Base-by-base conservation (phyloP, 2,329 filamentous ascomycete genomes). In the Pseudophaeomoniella oleicola region DNA sequence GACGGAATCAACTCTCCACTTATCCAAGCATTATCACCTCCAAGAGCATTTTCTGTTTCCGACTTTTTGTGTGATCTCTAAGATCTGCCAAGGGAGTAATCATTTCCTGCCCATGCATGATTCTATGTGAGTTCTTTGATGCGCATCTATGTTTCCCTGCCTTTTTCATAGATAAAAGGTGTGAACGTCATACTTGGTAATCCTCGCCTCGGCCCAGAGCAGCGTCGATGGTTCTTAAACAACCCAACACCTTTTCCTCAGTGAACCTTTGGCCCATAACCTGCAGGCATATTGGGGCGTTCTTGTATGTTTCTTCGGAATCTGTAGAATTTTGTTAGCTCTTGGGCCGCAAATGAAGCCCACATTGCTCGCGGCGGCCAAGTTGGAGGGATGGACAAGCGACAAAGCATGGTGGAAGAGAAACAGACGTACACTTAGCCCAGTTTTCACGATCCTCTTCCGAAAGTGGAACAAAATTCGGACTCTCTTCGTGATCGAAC, bases 381-480 rank as follows among this genome's bases (percentile, higher is more conserved):
- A 33, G 2, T 27, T 17, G 19, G 19, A 18, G 17, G 32, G 32
- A 11, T 6, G 32, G 36, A 37, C 9, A 34, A 33, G 14, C 2
- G 19, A 31, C 19, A 37, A 27, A 19, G 17, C 13, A 35, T 13
- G 16, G 9, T 13, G 13, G 19, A 14, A 36, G 4, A 27, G 4
- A 18, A 12, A 37, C 14, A 32, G 32, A 49, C 61, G 50, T 44
- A 66, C 61, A 67, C 12, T 56, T 50, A 36, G 57, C 41, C 54
- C 57, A 61, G 30, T 62, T 63, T 32, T 46, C 44, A 18, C 40
- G 39, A 34, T 67, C 63, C 2, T 44, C 27, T 1, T 52, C 51
- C 0, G 68, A 59, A 0, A 56, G 59, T 14, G 50, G 51, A 3
- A 59, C 63, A 35, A 70, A 70, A 42, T 71, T 65, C 12, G 69